Evolutionary conservation across 768 basidiomycete species (phyloP), one percentile per base, ranked within the genome.

Genomic region (Xerocomus potaroensis): DNA sequence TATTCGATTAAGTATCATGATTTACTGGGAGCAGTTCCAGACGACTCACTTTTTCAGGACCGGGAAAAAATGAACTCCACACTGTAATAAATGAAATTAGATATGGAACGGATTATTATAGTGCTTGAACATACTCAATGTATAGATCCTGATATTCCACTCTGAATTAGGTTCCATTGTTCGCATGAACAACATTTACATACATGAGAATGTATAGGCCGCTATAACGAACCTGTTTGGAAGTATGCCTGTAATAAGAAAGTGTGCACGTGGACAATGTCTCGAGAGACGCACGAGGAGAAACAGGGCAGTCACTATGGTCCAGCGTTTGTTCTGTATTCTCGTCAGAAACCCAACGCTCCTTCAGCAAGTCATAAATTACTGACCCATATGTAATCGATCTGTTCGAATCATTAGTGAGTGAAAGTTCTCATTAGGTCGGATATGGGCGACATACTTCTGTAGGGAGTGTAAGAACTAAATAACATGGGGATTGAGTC

Each of bases 391-490:
- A 49, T 32, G 36, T 39, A 40, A 10, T 49, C 38, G 19, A 49
- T 40, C 48, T 49, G 29, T 7, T 16, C n/a, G 5, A 22, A 22
- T 11, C 16, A 14, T 26, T 5, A 26, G 33, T 16, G 10, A 31
- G 21, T 21, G 11, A 11, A 6, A 22, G 9, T 9, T 36, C 10
- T n/a, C 22, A 23, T 31, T 12, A 4, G 2, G 10, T 22, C 18
- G 27, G 0, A 30, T 7, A 14, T 8, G n/a, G 8, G 7, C 12
- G 32, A 33, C 11, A 32, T 38, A 50, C 51, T 44, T 53, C 51
- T 37, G 14, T 43, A 1, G 41, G 36, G n/a, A 53, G 41, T 0
- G 48, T 50, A 7, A 53, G 48, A 15, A 50, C 49, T 53, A 15
- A 23, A 9, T n/a, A 8, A 24, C n/a, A n/a, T 4, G 23, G 15